phyloP scores from a whole-genome alignment of 148 eudicot genomes.

The Diospyros lotus region DNA sequence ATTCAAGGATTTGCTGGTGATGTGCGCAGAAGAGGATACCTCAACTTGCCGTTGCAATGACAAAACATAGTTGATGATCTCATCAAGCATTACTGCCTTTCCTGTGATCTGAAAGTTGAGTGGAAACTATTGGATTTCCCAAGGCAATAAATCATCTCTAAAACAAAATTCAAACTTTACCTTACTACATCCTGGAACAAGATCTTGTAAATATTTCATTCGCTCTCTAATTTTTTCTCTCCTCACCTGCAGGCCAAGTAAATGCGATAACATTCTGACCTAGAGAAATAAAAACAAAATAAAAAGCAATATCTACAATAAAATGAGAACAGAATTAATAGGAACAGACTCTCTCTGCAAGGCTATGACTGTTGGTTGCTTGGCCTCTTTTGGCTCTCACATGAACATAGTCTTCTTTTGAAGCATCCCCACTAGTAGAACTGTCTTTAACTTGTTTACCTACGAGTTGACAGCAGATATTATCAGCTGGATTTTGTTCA shows the following conservation, averaged over 20 bases:
- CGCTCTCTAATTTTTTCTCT: constrained; percentile 20
- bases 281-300: neutral
- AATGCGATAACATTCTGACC: neutral
- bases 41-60: constrained; percentile 21
- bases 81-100: constrained; percentile 24
- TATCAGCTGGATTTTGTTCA: constrained; percentile 4
- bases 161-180: neutral
- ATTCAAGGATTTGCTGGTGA: neutral
- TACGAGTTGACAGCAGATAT: neutral
- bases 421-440: constrained; percentile 15
- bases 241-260: constrained; percentile 13
- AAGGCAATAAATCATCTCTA: neutral
- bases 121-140: neutral
- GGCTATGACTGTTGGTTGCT: constrained; percentile 27
- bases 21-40: constrained; percentile 7
- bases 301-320: neutral
- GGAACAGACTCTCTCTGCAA: constrained; percentile 22
- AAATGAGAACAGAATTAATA: neutral
- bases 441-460: constrained; percentile 14
- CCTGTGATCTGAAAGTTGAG: constrained; percentile 17
- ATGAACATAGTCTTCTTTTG: constrained; percentile 21
- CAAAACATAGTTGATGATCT: constrained; percentile 20
- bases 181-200: constrained; percentile 23
- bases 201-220: constrained; percentile 21
- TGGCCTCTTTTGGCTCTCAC: constrained; percentile 23